phyloP scores from a whole-genome alignment of 148 eudicot genomes.

The Camellia lanceoleosa region DNA sequence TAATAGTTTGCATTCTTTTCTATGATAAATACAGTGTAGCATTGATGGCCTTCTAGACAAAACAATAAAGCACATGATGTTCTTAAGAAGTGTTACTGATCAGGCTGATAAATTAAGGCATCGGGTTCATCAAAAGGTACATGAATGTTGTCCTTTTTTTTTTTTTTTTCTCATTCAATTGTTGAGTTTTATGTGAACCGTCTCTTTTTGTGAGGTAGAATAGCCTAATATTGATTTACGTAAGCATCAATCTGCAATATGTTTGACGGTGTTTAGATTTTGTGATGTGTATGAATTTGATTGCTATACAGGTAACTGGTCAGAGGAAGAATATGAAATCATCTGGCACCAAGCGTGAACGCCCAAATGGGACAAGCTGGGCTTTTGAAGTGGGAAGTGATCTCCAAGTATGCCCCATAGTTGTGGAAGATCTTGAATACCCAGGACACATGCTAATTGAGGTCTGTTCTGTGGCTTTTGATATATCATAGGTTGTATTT shows the following conservation, averaged over 20 bases:
- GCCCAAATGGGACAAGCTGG: constrained; percentile 35
- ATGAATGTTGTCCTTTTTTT: not conserved
- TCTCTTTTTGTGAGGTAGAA: not conserved
- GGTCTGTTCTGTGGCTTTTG: constrained; percentile 36
- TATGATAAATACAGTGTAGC: constrained; percentile 62
- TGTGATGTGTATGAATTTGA: not conserved
- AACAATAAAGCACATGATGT: constrained; percentile 75
- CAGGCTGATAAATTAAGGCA: constrained; percentile 66
- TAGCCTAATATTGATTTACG: not conserved
- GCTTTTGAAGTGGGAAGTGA: constrained; percentile 47
- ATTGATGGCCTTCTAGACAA: constrained; percentile 79
- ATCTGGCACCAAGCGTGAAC: constrained; percentile 18
- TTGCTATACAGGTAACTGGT: constrained; percentile 18
- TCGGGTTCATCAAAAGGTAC: constrained; percentile 42
- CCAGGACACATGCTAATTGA: constrained; percentile 78
- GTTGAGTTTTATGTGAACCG: not conserved
- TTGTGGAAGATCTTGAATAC: constrained; percentile 68
- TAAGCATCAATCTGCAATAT: not conserved
- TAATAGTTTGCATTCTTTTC: constrained; percentile 11
- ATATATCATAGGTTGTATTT: not conserved
- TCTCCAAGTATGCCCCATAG: constrained; percentile 56
- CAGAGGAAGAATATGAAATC: constrained; percentile 16
- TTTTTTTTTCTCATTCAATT: not conserved
- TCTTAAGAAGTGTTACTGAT: constrained; percentile 55
- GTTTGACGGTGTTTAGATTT: not conserved